Evolutionary conservation across 2,329 filamentous ascomycete species (phyloP), one percentile per base, ranked within the genome.

Genomic region (Aciculosporium take): DNA sequence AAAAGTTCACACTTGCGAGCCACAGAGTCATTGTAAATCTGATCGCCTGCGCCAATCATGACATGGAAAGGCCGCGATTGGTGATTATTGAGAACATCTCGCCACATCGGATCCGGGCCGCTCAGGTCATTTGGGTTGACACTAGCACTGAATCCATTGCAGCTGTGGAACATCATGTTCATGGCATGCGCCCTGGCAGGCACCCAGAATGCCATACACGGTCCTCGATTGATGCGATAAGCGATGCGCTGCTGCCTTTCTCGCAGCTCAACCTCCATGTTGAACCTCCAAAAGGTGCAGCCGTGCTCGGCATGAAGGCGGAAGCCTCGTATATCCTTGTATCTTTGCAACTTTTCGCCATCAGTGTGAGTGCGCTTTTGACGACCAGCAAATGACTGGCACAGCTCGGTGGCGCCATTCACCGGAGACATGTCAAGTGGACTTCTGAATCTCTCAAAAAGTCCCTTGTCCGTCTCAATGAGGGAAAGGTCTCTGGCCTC

Each of bases 151-250:
- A 98, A 98, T 2, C 93, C 91, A 58, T 98, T 98, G 66, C 91
- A 94, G 57, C 84, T 94, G 65, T 96, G 76, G 64, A 95, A 98
- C 87, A 96, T 94, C 57, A 95, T 84, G 63, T 96, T 95, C 91
- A 98, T 98, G 2, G 83, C 76, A 57, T 94, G 73, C 13, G 78
- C 81, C 38, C 71, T 74, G 25, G 81, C 82, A 5, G 93, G 91
- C 1, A 98, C 86, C 89, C 91, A 98, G 59, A 98, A 98, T 1
- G 82, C 85, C 40, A 84, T 79, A 2, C 85, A 77, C 5, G 89
- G 88, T 0, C 91, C 89, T 36, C 81, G 74, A 55, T 98, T 98
- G 65, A 98, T 94, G 41, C 88, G 84, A 61, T 98, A 98, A 0
- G 88, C 89, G 48, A 98, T 83, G 30, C 89, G 81, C 52, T 88